Percentiles rank a stretch among this genome's conserved stretches.
Conservation (phyloP, 257 asterid species). For the Solanum corneliomulleri region DNA sequence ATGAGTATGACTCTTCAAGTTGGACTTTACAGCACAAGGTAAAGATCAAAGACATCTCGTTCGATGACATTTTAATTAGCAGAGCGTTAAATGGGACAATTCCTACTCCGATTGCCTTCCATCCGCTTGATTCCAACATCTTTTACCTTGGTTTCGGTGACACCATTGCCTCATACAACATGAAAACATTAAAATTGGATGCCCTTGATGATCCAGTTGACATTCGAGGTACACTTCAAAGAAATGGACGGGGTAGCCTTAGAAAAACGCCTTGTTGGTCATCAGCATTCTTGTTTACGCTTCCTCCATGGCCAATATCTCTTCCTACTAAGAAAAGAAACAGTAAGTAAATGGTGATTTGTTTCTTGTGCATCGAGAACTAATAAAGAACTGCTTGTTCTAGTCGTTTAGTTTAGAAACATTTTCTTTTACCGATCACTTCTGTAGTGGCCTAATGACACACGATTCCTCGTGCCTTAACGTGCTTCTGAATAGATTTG, state of each 20-base stretch:
- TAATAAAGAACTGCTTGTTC: background rate
- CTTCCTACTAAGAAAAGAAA: background rate
- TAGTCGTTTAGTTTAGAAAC: background rate
- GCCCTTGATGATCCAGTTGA: background rate
- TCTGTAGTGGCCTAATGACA: background rate
- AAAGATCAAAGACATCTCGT: background rate
- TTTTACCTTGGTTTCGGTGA: slow-evolving; percentile 1
- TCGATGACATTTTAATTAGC: background rate
- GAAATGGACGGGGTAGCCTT: background rate
- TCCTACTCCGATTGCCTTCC: slow-evolving; percentile 1
- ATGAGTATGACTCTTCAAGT: background rate
- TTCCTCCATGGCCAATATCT: slow-evolving; percentile 2
- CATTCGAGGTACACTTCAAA: background rate
- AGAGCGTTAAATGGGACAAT: background rate
- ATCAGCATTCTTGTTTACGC: background rate
- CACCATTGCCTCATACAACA: background rate
- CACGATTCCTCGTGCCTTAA: background rate
- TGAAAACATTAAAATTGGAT: background rate
- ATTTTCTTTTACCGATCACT: background rate
- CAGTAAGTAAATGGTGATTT: background rate
- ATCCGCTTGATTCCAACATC: background rate
- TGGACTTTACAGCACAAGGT: background rate
- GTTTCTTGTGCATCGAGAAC: background rate
- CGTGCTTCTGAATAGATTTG: background rate
- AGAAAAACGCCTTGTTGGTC: background rate